phyloP scores from a whole-genome alignment of 371 early-diverging fungal genomes.

The Mortierella sp. region DNA sequence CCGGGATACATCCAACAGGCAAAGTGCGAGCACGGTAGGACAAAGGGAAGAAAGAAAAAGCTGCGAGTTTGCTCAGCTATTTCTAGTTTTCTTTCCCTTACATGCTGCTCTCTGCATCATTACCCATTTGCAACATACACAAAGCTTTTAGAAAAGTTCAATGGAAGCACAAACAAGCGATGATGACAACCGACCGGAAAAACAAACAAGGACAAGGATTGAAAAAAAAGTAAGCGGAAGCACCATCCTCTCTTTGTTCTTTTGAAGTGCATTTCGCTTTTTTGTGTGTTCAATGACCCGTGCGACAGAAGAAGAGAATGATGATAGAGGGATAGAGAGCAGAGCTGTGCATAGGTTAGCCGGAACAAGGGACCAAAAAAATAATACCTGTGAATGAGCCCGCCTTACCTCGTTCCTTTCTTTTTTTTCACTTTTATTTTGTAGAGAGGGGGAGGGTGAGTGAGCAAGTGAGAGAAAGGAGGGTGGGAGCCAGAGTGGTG shows the following conservation, averaged over 20 bases:
- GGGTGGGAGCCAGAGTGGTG: not conserved
- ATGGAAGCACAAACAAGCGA: not conserved
- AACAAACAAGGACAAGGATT: not conserved
- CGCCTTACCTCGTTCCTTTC: conserved; percentile 10
- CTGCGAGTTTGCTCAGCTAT: not conserved
- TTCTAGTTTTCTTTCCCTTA: conserved; percentile 6
- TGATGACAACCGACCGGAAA: not conserved
- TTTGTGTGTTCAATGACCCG: not conserved
- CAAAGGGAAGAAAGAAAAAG: not conserved
- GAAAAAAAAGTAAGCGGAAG: not conserved
- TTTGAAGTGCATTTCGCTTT: not conserved
- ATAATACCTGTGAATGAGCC: conserved; percentile 5
- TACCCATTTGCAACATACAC: not conserved
- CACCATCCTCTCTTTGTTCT: not conserved
- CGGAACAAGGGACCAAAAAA: conserved; percentile 1
- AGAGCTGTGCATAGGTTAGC: conserved; percentile 9
- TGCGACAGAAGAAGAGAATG: not conserved
- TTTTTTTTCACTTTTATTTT: conserved; percentile 1
- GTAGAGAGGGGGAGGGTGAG: not conserved
- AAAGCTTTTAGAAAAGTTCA: not conserved
- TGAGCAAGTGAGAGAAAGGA: not conserved
- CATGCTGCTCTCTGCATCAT: not conserved
- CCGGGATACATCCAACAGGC: not conserved
- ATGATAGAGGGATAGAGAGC: not conserved
- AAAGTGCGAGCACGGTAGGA: not conserved